Evolutionary conservation across 2,329 filamentous ascomycete genomes (phyloP), one percentile per base, ranked within the genome.

Genomic region (Rosellinia necatrix): DNA sequence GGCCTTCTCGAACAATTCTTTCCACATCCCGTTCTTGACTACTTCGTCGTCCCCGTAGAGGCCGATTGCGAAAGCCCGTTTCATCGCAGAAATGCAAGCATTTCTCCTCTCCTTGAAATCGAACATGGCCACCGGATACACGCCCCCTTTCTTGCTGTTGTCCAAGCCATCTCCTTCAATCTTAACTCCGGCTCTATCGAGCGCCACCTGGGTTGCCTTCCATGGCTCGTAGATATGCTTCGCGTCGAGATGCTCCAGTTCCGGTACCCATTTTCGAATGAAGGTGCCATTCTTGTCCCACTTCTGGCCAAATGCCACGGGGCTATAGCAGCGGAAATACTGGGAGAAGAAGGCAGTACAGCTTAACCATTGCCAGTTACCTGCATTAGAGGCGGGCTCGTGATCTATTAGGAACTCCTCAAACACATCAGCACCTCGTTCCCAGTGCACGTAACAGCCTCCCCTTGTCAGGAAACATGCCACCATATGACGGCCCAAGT

Each of bases 191-290:
- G 88, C 89, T 65, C 80, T 84, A 69, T 83, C 88, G 74, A 90
- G 85, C 53, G 91, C 88, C 17, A 72, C 73, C 34, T 86, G 78
- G 2, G 85, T 85, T 37, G 88, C 87, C 67, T 87, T 91, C 85
- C 88, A 90, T 5, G 89, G 89, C 75, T 92, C 89, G 63, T 91
- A 92, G 27, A 92, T 90, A 65, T 82, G 90, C 71, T 88, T 91
- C 49, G 80, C 79, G 12, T 86, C 78, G 59, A 88, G 77, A 0
- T 78, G 65, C 54, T 73, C 76, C 34, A 92, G 73, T 70, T 92
- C 89, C 0, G 89, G 88, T 0, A 89, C 82, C 71, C 84, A 92
- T 34, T 75, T 77, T 21, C 83, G 75, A 42, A 92, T 81, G 56
- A 90, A 84, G 2, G 72, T 64, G 0, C 89, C 88, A 1, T 88